phyloP scores from a whole-genome alignment of 306 rosid species.

The Mimosa pudica region DNA sequence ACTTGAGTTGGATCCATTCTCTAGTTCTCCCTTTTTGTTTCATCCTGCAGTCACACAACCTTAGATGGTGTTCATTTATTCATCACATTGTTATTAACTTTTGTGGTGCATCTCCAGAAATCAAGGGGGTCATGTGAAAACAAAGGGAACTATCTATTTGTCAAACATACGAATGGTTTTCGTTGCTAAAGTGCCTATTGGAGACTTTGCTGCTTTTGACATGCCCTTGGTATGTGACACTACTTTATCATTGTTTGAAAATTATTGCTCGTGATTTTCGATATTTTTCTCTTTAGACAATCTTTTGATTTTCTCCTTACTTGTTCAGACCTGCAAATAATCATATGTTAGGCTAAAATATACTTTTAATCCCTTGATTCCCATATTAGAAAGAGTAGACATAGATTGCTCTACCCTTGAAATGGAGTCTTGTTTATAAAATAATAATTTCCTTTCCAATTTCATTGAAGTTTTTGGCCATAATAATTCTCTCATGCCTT shows the following conservation, averaged over 20 bases:
- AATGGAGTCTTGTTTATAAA: neutral
- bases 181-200: slow-evolving; percentile 67
- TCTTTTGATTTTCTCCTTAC: neutral
- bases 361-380: neutral
- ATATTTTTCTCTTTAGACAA: neutral
- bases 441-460: neutral
- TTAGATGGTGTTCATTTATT: slow-evolving; percentile 4
- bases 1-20: neutral
- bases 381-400: neutral
- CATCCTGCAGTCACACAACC: slow-evolving; percentile 1
- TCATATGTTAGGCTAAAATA: neutral
- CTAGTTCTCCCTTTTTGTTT: neutral
- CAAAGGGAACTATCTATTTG: slow-evolving; percentile 84
- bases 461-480: neutral
- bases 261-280: neutral
- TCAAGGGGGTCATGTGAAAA: slow-evolving; percentile 69
- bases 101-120: slow-evolving; percentile 39
- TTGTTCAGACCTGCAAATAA: neutral
- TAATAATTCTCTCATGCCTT: neutral
- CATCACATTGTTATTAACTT: slow-evolving; percentile 19
- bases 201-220: slow-evolving; percentile 70
- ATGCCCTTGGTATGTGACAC: slow-evolving; percentile 84
- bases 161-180: slow-evolving; percentile 92
- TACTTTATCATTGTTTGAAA: slow-evolving; percentile 10
- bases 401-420: neutral